These are phyloP conservation scores for Lactarius trivialis DNA, from an alignment of 768 basidiomycete genomes.

Conservation along the genomic window DNA sequence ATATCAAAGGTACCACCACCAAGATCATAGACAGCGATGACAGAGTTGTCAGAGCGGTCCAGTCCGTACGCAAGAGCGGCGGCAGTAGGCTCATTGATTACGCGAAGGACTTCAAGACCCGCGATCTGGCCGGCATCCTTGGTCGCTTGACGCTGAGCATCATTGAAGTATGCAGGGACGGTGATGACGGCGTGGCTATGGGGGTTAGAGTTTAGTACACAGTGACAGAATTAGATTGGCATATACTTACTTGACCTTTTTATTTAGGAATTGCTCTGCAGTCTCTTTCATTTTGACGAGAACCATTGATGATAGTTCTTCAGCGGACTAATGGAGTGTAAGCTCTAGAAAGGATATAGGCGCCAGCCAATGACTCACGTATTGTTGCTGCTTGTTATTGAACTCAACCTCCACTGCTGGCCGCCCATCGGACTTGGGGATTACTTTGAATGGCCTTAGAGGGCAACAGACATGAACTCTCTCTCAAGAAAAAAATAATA, in stretches of 20 bases:
- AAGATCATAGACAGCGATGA: conserved; percentile 98
- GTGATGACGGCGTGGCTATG: conserved; percentile 82
- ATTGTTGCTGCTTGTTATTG: conserved; percentile 74
- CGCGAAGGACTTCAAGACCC: conserved; percentile 93
- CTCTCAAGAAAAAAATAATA: not conserved
- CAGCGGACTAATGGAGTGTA: conserved; percentile 54
- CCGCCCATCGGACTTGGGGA: conserved; percentile 62
- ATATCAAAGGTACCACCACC: conserved; percentile 99
- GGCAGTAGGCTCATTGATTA: conserved; percentile 98
- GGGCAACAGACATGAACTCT: not conserved
- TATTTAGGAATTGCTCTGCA: conserved; percentile 87
- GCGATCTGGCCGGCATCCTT: conserved; percentile 98
- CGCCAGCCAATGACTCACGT: conserved; percentile 44
- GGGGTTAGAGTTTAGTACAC: conserved; percentile 1
- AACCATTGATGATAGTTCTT: conserved; percentile 85
- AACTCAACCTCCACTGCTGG: conserved; percentile 83
- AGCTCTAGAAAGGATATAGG: not conserved
- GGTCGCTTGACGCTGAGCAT: conserved; percentile 97
- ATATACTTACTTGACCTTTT: conserved; percentile 81
- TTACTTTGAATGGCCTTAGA: conserved; percentile 73
- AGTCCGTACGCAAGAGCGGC: conserved; percentile 98
- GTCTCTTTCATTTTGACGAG: conserved; percentile 93
- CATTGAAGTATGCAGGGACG: conserved; percentile 99
- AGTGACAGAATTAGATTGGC: not conserved
- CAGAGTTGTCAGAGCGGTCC: conserved; percentile 69